Evolutionary conservation across 2,329 filamentous ascomycete species (phyloP), one percentile per base, ranked within the genome.

Genomic region (Acarospora socialis): DNA sequence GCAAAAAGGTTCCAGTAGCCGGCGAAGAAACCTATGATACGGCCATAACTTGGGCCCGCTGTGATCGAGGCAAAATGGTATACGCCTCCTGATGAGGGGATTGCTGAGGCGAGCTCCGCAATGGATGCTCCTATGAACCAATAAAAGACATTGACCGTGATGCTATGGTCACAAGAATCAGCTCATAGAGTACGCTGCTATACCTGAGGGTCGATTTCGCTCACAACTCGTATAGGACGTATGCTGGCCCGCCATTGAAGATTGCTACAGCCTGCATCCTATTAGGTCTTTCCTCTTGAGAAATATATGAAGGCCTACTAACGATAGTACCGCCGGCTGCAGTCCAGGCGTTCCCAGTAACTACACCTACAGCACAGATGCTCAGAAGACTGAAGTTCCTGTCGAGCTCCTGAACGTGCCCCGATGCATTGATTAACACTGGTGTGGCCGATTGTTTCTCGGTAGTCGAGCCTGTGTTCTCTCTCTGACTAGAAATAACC

Each of bases 301-400:
- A 10, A 3, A 4, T 5, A 5, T 10, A 50, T 61, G 56, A 50
- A 21, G 68, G 61, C 4, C 60, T 61, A 31, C 72, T 56, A 4
- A 65, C 65, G 19, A 77, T 60, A 33, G 70, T 73, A 8, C 72
- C 72, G 33, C 70, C 73, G 36, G 76, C 54, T 4, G 71, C 69
- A 33, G 72, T 63, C 72, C 72, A 78, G 12, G 72, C 71, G 44
- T 74, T 76, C 49, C 74, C 72, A 15, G 73, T 68, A 1, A 70
- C 75, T 30, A 77, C 52, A 0, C 68, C 71, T 27, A 71, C 59
- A 15, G 68, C 70, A 31, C 70, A 69, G 24, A 76, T 65, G 30
- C 65, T 67, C 28, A 73, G 43, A 6, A 77, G 54, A 21, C 68
- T 64, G 49, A 76, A 77, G 44, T 77, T 73, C 10, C 73, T 61